Conservation (phyloP, 1,284 basidiomycete species). For the Phlebopus sp. region DNA sequence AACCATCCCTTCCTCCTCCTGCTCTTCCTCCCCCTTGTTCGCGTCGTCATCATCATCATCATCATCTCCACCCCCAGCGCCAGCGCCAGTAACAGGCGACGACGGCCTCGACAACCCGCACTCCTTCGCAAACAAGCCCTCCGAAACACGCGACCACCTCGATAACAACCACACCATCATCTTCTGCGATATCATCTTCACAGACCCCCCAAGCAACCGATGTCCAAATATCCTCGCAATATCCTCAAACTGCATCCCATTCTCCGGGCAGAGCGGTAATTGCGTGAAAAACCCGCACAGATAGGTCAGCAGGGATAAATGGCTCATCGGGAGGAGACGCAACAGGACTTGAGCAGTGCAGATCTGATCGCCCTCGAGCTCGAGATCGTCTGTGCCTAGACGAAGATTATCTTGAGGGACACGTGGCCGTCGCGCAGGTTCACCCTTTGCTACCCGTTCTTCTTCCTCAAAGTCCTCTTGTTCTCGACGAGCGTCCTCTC, state of each 20-base stretch:
- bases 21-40: neutral
- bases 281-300: conserved; percentile 58
- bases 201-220: conserved; percentile 24
- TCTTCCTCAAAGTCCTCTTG: conserved; percentile 25
- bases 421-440: conserved; percentile 6
- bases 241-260: conserved; percentile 29
- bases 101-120: conserved; percentile 24
- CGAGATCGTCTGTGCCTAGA: conserved; percentile 14
- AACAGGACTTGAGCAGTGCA: conserved; percentile 52
- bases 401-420: conserved; percentile 8
- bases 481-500: conserved; percentile 31
- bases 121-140: conserved; percentile 23
- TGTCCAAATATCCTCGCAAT: conserved; percentile 32
- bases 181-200: conserved; percentile 25
- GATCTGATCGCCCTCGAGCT: conserved; percentile 36
- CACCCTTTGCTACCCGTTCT: conserved; percentile 21
- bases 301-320: conserved; percentile 59
- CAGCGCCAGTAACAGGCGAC: conserved; percentile 1
- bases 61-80: too few relatives aligned
- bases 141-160: conserved; percentile 27
- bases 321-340: conserved; percentile 55
- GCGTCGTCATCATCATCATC: too few relatives aligned
- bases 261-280: conserved; percentile 31
- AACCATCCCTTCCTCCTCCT: neutral
- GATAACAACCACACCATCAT: conserved; percentile 32